phyloP scores from a whole-genome alignment of 116 monocot species.

The Zostera marina region DNA sequence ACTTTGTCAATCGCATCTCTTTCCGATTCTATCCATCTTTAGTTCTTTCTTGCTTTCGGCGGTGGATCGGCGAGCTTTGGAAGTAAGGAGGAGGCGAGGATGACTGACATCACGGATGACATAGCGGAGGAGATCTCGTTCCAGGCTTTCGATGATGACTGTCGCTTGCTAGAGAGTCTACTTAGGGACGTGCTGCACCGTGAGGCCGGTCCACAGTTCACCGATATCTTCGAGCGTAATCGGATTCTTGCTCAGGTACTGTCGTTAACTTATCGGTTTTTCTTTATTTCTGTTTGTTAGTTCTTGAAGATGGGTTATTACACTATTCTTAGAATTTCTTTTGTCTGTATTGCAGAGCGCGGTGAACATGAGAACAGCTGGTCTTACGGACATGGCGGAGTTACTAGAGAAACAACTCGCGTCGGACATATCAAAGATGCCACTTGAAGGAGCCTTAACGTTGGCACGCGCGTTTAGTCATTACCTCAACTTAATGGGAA shows the following conservation, averaged over 20 bases:
- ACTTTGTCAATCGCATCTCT: too few species aligned
- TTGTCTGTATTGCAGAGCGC: constrained; percentile 32
- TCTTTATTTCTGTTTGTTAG: neutral
- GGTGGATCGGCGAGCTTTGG: too few species aligned
- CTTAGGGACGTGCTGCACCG: constrained; percentile 65
- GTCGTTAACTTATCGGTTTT: neutral
- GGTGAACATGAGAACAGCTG: constrained; percentile 71
- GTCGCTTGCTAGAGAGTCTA: constrained; percentile 63
- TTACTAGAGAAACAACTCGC: constrained; percentile 62
- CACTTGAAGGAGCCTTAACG: constrained; percentile 62
- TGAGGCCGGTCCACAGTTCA: constrained; percentile 56
- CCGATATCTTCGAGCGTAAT: constrained; percentile 65
- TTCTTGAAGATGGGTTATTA: neutral
- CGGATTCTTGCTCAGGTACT: constrained; percentile 61
- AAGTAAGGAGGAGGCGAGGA: constrained; percentile 3
- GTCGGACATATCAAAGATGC: constrained; percentile 59
- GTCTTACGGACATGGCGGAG: constrained; percentile 66
- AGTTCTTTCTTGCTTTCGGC: too few species aligned
- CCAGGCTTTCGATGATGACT: constrained; percentile 87
- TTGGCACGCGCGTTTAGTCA: constrained; percentile 82
- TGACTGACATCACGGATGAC: constrained; percentile 88
- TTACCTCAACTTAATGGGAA: constrained; percentile 80
- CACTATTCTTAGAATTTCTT: neutral
- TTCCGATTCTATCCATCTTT: too few species aligned
- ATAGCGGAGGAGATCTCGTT: constrained; percentile 96